Evolutionary conservation across 495 filamentous ascomycete genomes (phyloP), one percentile per base, ranked within the genome.

Genomic region (Halenospora varia): DNA sequence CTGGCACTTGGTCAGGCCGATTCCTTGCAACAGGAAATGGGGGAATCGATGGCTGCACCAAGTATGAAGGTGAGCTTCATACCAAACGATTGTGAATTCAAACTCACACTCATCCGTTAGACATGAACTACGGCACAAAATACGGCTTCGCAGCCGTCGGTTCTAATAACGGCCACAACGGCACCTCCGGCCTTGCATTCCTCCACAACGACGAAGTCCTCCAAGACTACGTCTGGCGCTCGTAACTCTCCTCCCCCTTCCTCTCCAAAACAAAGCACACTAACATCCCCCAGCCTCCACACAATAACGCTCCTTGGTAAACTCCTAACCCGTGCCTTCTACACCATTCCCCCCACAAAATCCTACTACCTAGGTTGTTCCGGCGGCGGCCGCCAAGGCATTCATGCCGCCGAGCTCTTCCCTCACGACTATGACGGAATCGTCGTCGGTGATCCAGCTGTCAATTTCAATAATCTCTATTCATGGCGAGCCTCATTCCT

Each of bases 351-450:
- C 0, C 48, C 65, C 13, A 59, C 62, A 6, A 74, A 75, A 35
- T 71, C 64, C 10, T 86, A 86, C 65, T 86, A 79, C 62, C 65
- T 68, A 11, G 79, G 79, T 17, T 87, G 82, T 67, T 84, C 81
- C 0, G 82, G 78, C 0, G 83, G 83, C 29, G 84, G 84, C 2
- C 70, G 80, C 0, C 80, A 84, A 59, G 82, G 82, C 2, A 56
- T 84, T 1, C 78, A 78, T 45, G 72, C 77, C 3, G 71, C 79
- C 2, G 72, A 85, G 59, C 67, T 70, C 52, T 82, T 73, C 26
- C 80, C 82, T 1, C 71, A 75, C 3, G 77, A 77, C 59, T 84
- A 88, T 56, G 86, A 92, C 66, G 88, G 88, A 23, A 81, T 86
- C 2, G 70, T 90, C 6, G 78, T 81, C 18, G 85, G 84, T 2